A percentile compares a stretch with the other conserved stretches of the same genome.
Conservation (phyloP, 2,329 filamentous ascomycete genomes). For the Monosporascus ibericus region DNA sequence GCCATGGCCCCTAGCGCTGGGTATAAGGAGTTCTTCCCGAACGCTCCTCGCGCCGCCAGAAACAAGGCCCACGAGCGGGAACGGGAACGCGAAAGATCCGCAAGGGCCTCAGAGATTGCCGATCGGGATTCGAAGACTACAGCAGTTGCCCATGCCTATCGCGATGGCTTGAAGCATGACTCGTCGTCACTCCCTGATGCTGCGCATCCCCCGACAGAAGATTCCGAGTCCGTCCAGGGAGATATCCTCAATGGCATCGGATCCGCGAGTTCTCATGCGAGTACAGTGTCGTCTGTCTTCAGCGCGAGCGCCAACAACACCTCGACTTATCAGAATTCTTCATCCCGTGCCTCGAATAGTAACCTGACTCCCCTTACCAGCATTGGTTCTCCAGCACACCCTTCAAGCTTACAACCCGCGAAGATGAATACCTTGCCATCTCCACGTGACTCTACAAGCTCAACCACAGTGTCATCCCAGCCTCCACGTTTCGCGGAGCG, state of each 20-base stretch:
- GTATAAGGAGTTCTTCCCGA: conserved; percentile 83
- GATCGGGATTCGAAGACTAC: conserved; percentile 21
- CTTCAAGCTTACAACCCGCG: conserved; percentile 39
- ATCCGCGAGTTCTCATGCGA: conserved; percentile 67
- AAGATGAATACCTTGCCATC: conserved; percentile 51
- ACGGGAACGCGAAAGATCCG: conserved; percentile 53
- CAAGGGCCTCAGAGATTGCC: conserved; percentile 24
- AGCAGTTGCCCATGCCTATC: conserved; percentile 22
- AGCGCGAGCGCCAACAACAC: conserved; percentile 42
- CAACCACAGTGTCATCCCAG: conserved; percentile 23
- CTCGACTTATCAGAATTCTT: conserved; percentile 34
- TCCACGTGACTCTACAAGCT: conserved; percentile 29
- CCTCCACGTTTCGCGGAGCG: conserved; percentile 30
- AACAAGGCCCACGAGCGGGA: conserved; percentile 56
- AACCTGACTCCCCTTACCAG: conserved; percentile 46
- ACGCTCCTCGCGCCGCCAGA: conserved; percentile 62
- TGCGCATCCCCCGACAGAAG: conserved; percentile 40
- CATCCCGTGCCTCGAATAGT: conserved; percentile 35
- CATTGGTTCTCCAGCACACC: conserved; percentile 44
- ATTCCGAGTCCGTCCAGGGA: conserved; percentile 53
- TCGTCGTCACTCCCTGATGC: conserved; percentile 25
- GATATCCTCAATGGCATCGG: conserved; percentile 66
- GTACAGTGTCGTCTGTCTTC: conserved; percentile 66
- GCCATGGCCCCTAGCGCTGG: conserved; percentile 71
- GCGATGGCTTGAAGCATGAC: conserved; percentile 28